Conservation (phyloP, 768 basidiomycete species). For the Macrolepiota albuminosa region DNA sequence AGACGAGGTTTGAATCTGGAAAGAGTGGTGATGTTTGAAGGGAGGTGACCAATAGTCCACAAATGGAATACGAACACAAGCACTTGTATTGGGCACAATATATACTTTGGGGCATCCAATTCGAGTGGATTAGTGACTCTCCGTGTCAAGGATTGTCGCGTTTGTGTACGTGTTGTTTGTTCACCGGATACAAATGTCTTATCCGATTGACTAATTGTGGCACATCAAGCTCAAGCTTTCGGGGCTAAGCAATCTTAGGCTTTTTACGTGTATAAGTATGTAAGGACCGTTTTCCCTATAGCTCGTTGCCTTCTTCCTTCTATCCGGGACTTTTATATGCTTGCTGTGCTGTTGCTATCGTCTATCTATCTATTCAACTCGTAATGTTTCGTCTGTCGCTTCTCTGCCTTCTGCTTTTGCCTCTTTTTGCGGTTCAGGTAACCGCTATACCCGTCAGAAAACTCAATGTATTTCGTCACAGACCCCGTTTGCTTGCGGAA, state of each 20-base stretch:
- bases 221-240: not conserved
- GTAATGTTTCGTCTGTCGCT: slow-evolving; percentile 8
- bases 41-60: not conserved
- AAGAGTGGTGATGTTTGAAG: too few relatives aligned
- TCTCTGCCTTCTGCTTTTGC: slow-evolving; percentile 6
- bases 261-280: slow-evolving; percentile 1
- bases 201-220: not conserved
- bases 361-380: not conserved
- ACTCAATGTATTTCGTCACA: not conserved
- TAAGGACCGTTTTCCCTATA: not conserved
- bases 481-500: not conserved
- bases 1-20: too few relatives aligned
- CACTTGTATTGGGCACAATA: not conserved
- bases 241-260: not conserved
- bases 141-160: not conserved
- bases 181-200: not conserved
- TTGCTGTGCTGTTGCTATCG: slow-evolving; percentile 5
- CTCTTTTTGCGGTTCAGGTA: slow-evolving; percentile 6
- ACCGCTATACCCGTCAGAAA: slow-evolving; percentile 8
- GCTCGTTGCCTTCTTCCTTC: not conserved
- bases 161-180: slow-evolving; percentile 9
- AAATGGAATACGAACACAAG: not conserved
- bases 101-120: not conserved
- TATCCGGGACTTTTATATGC: not conserved
- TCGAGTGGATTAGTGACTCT: not conserved